Evolutionary conservation across 768 basidiomycete species (phyloP).

Genomic region (Suillus variegatus): DNA sequence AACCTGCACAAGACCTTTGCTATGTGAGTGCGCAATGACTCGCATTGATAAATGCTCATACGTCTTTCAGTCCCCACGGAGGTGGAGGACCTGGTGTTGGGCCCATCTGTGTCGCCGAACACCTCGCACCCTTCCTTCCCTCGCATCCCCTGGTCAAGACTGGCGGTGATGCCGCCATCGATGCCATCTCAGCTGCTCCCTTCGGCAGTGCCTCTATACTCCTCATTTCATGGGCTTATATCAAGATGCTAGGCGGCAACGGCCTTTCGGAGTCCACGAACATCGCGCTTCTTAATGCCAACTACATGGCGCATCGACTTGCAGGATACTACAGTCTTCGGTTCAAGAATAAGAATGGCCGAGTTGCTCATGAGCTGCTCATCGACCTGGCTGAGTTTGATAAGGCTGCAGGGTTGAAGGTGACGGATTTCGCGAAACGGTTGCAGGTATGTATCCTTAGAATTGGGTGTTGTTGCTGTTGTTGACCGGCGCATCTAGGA

Average conservation of each 20-base stretch:
- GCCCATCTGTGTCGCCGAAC: slow-evolving; percentile 92
- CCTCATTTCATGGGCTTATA: slow-evolving; percentile 98
- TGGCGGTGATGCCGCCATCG: slow-evolving; percentile 71
- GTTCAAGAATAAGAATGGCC: slow-evolving; percentile 87
- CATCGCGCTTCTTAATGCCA: slow-evolving; percentile 89
- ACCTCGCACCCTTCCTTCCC: slow-evolving; percentile 94
- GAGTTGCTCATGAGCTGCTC: slow-evolving; percentile 94
- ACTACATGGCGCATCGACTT: slow-evolving; percentile 94
- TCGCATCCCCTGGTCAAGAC: slow-evolving; percentile 75
- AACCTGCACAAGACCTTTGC: slow-evolving; percentile 99
- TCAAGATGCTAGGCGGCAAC: slow-evolving; percentile 97
- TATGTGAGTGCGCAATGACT: slow-evolving; percentile 55
- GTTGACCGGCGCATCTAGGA: slow-evolving; percentile 47
- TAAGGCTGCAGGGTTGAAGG: slow-evolving; percentile 85
- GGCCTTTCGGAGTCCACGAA: slow-evolving; percentile 87
- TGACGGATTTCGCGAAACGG: slow-evolving; percentile 95
- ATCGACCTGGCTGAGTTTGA: slow-evolving; percentile 97
- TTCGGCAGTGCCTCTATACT: slow-evolving; percentile 95
- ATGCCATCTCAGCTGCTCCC: slow-evolving; percentile 88
- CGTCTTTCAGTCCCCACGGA: slow-evolving; percentile 76
- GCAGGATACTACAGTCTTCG: slow-evolving; percentile 82
- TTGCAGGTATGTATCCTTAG: slow-evolving; percentile 60
- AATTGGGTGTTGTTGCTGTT: too few relatives aligned
- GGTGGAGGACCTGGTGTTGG: slow-evolving; percentile 97
- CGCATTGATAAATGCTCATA: neutral